These are phyloP conservation scores for Triticum turgidum DNA, from an alignment of 176 grass and related monocot genomes.

Conservation along the genomic window DNA sequence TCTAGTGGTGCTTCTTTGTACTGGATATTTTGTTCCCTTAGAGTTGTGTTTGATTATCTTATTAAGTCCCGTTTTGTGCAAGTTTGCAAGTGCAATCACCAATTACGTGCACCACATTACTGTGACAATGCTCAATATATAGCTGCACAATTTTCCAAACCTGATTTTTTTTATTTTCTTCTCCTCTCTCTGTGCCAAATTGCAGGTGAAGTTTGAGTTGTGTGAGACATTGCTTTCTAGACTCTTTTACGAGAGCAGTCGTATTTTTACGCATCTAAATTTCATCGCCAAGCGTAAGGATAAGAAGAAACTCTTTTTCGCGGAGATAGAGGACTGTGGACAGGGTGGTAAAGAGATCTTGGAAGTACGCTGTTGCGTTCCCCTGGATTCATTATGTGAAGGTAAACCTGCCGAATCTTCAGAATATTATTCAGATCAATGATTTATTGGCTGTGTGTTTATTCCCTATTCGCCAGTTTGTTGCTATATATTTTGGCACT, in stretches of 20 bases:
- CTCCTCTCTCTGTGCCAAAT: background rate
- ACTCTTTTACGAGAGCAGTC: background rate
- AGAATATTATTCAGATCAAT: background rate
- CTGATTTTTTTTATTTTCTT: background rate
- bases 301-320: background rate
- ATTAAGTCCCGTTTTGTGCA: background rate
- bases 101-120: too few species aligned
- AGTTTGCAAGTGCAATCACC: too few species aligned
- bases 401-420: background rate
- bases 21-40: too few species aligned
- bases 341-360: background rate
- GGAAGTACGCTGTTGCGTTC: background rate
- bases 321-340: background rate
- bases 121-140: background rate
- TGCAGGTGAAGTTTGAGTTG: background rate
- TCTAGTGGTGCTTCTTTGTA: too few species aligned
- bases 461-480: background rate
- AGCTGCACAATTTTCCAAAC: background rate
- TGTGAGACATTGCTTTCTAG: conserved; percentile 2
- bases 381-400: background rate
- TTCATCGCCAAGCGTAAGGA: background rate
- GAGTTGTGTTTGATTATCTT: too few species aligned
- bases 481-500: background rate
- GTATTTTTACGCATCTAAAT: background rate
- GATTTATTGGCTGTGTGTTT: background rate